phyloP scores from a whole-genome alignment of 140 eudicot genomes.

The Cichorium intybus region DNA sequence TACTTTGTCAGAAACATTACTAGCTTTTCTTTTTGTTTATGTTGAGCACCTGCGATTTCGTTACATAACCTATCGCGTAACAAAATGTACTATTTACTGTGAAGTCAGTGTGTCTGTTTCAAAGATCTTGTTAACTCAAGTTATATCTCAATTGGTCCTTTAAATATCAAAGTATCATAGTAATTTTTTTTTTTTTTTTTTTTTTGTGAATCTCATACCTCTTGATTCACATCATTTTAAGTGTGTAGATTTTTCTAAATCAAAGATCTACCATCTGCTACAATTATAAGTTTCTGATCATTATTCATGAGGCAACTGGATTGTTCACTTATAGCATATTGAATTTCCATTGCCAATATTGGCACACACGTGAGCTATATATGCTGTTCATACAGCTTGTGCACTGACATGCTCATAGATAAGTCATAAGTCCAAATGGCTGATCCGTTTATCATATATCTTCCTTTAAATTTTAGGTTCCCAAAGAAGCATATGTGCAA shows the following conservation, averaged over 20 bases:
- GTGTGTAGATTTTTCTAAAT: too few relatives aligned
- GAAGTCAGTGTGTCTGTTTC: not conserved
- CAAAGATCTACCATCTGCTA: not conserved
- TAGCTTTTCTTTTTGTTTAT: not conserved
- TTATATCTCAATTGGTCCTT: not conserved
- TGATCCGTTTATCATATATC: not conserved
- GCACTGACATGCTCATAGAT: conserved; percentile 9
- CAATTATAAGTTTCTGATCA: not conserved
- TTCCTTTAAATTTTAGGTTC: not conserved
- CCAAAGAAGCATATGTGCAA: too few relatives aligned
- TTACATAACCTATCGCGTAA: too few relatives aligned
- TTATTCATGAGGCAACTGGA: conserved; percentile 4
- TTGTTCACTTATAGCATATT: conserved; percentile 7
- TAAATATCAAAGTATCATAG: not conserved
- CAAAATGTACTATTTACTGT: too few relatives aligned
- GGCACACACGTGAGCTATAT: too few relatives aligned
- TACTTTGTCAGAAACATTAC: not conserved
- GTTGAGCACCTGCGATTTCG: not conserved
- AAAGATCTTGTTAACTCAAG: not conserved
- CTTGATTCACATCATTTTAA: too few relatives aligned
- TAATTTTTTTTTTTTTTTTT: too few relatives aligned
- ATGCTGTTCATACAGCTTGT: conserved; percentile 17
- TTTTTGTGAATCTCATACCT: not conserved
- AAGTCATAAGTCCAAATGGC: not conserved
- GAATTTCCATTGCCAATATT: not conserved